Base-by-base conservation (phyloP, 805 yeast species). In the Saccharomycopsis malanga region DNA sequence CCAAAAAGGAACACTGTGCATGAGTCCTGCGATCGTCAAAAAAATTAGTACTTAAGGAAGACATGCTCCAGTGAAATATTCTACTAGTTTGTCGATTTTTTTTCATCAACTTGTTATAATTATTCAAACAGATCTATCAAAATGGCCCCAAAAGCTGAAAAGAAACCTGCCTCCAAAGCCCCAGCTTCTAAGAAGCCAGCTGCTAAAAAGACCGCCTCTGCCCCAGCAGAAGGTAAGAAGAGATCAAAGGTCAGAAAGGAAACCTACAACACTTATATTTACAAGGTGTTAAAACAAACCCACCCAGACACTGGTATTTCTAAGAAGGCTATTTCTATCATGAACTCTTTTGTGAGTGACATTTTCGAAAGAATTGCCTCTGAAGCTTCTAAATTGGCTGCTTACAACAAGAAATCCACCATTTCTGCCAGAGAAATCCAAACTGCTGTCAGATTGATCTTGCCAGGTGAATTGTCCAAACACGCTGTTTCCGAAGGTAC, bases 291-390 rank as follows among this genome's bases (percentile, higher is more conserved):
- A 69, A 89, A 88, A 76, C 97, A 91, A 79, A 89, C 96, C 55
- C 97, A 89, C 74, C 97, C 97, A 71, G 97, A 89, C 71, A 89
- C 98, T 56, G 97, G 97, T 87, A 89, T 89, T 69, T 89, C 97
- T 61, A 95, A 88, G 75, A 86, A 87, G 69, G 96, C 97, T 57
- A 89, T 91, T 96, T 87, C 96, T 58, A 91, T 91, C 70, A 82
- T 89, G 91, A 91, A 91, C 84, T 91, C 97, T 39, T 91, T 91
- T 63, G 97, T 91, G 61, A 89, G 88, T 74, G 96, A 89, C 73
- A 87, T 89, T 68, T 89, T 89, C 67, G 97, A 91, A 78, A 89
- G 97, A 78, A 85, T 89, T 63, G 96, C 97, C 61, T 73, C 89
- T 62, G 97, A 89, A 77, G 96, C 97, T 62, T 89, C 97, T 58